Evolutionary conservation across 176 grass and related monocot species (phyloP).

Genomic region (Phragmites australis): DNA sequence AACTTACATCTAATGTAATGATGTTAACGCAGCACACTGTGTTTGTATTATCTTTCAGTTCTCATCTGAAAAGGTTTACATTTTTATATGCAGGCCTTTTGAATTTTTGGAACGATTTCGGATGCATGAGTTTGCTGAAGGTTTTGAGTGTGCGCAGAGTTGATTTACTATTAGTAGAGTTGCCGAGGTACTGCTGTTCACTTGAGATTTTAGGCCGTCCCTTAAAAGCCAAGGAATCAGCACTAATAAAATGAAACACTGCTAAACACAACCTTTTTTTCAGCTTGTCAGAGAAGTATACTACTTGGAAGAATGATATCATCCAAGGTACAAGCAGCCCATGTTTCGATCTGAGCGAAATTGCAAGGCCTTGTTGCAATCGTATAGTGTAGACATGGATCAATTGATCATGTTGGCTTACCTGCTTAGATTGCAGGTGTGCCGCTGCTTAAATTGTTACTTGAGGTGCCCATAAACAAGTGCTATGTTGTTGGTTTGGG

Average conservation of each 20-base stretch:
- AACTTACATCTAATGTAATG: slow-evolving; percentile 6
- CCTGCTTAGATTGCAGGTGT: slow-evolving; percentile 28
- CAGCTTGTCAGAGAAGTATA: background rate
- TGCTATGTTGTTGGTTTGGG: background rate
- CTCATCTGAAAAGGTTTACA: slow-evolving; percentile 13
- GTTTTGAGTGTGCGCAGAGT: slow-evolving; percentile 89
- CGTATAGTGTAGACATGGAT: slow-evolving; percentile 15
- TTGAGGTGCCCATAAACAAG: slow-evolving; percentile 41
- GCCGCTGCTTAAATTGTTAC: slow-evolving; percentile 29
- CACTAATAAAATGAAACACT: slow-evolving; percentile 3
- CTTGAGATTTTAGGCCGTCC: background rate
- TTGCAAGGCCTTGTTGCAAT: slow-evolving; percentile 38
- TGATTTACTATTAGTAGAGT: slow-evolving; percentile 40
- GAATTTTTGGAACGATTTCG: slow-evolving; percentile 73
- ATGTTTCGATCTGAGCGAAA: background rate
- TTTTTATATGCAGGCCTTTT: slow-evolving; percentile 56
- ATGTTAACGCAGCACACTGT: background rate
- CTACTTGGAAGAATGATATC: background rate
- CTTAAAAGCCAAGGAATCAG: background rate
- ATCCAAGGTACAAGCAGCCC: slow-evolving; percentile 2
- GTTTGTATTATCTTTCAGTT: slow-evolving; percentile 4
- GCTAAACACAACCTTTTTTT: slow-evolving; percentile 11
- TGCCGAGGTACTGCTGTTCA: slow-evolving; percentile 36
- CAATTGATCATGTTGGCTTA: background rate
- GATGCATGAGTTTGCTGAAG: slow-evolving; percentile 87